Percentiles rank a stretch among this genome's conserved stretches.
These are phyloP conservation scores for Aspergillus bridgeri DNA, from an alignment of 495 filamentous ascomycete genomes.

Conservation along the genomic window DNA sequence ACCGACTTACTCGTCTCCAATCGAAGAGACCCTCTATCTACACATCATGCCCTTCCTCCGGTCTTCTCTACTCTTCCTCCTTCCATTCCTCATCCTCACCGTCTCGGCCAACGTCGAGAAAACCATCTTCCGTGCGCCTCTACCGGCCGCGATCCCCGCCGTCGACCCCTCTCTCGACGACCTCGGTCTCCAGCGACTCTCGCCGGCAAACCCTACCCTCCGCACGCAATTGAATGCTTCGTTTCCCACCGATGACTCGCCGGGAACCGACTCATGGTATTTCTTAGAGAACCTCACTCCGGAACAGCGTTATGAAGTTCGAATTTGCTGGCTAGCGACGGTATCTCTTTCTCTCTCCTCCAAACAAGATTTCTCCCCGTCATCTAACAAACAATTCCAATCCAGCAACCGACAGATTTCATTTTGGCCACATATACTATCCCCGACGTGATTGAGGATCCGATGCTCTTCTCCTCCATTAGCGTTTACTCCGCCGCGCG, in stretches of 20 bases:
- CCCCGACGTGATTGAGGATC: constrained; percentile 53
- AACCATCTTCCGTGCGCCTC: constrained; percentile 77
- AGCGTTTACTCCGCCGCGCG: constrained; percentile 57
- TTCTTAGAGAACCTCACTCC: constrained; percentile 71
- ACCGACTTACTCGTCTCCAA: neutral
- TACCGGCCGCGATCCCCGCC: constrained; percentile 46
- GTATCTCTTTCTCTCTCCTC: constrained; percentile 42
- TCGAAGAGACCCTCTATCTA: constrained; percentile 13
- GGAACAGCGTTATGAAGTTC: constrained; percentile 81
- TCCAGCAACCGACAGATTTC: constrained; percentile 86
- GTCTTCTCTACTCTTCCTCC: neutral
- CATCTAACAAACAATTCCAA: constrained; percentile 5
- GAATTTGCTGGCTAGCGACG: constrained; percentile 90
- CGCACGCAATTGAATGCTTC: constrained; percentile 59
- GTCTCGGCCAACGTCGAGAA: constrained; percentile 80
- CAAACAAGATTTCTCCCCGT: neutral
- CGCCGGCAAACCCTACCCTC: constrained; percentile 51
- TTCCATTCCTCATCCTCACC: constrained; percentile 21
- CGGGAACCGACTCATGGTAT: constrained; percentile 76
- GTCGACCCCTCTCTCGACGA: constrained; percentile 57
- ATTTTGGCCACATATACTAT: constrained; percentile 60
- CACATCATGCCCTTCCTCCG: constrained; percentile 14
- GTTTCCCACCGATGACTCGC: constrained; percentile 55
- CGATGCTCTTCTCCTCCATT: constrained; percentile 60
- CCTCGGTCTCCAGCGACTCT: constrained; percentile 62